A percentile compares a stretch with the other conserved stretches of the same genome.
phyloP scores from a whole-genome alignment of 2,329 filamentous ascomycete genomes.

The Fusarium burgessii region DNA sequence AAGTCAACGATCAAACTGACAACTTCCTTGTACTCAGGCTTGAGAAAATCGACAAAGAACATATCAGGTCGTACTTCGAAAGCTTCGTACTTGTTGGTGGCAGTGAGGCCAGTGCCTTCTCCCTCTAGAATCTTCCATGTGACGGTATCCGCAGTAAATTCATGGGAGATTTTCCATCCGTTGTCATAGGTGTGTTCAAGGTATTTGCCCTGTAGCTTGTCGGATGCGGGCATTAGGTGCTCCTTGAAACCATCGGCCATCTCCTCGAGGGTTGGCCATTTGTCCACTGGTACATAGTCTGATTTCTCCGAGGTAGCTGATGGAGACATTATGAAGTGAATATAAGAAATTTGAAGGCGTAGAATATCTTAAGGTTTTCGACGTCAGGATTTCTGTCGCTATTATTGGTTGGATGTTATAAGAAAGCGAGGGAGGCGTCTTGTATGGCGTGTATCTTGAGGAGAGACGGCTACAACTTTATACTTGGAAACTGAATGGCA shows the following conservation, averaged over 20 bases:
- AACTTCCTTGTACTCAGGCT: conserved; percentile 19
- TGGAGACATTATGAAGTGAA: neutral
- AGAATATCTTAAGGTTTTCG: fast-evolving
- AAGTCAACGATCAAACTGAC: conserved; percentile 18
- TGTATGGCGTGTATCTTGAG: fast-evolving
- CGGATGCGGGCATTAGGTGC: conserved; percentile 15
- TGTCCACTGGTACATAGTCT: conserved; percentile 1
- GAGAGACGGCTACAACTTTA: neutral
- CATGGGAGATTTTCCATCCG: conserved; percentile 14
- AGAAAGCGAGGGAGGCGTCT: neutral
- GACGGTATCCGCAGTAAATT: neutral
- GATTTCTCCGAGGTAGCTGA: neutral
- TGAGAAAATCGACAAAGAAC: conserved; percentile 33
- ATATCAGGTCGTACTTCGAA: conserved; percentile 24
- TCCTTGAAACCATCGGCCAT: conserved; percentile 24
- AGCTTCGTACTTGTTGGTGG: conserved; percentile 10
- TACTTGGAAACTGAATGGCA: neutral
- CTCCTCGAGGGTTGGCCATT: conserved; percentile 27
- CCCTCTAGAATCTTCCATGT: conserved; percentile 20
- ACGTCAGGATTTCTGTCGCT: fast-evolving
- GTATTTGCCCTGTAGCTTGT: neutral
- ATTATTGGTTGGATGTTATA: fast-evolving
- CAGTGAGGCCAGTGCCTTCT: neutral
- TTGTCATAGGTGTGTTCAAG: conserved; percentile 24
- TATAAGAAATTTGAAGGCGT: fast-evolving